Evolutionary conservation across 2,329 filamentous ascomycete genomes (phyloP), one percentile per base, ranked within the genome.

Genomic region (Parastagonospora avenae): DNA sequence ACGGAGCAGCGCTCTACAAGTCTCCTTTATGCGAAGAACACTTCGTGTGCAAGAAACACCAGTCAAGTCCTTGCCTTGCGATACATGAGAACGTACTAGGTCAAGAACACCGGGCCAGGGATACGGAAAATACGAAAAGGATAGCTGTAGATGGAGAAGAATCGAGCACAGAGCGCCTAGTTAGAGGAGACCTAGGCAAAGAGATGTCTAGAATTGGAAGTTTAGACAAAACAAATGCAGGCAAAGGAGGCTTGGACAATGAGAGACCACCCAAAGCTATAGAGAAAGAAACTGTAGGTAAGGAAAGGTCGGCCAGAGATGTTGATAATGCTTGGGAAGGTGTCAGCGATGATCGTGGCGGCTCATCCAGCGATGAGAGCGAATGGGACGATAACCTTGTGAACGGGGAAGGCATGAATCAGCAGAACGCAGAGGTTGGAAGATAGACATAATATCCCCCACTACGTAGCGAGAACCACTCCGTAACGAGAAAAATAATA

Each of bases 381-480:
- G 28, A 53, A 42, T 39, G 10, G 32, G 36, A 43, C 29, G 27
- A 43, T 30, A 24, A 33, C 16, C 8, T 45, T 46, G 31, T 49
- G 42, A 32, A 32, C 16, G 28, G 42, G 49, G 46, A 46, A 48
- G 50, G 46, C 19, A 28, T 46, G 31, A 54, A 50, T 54, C 10
- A 19, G 50, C 24, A 49, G 36, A 46, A 49, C n/a, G 33, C 19
- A 46, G 38, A 46, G 27, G 16, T 42, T 42, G 5, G 43, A 40
- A 49, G 19, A 42, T 45, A 48, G 41, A 52, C n/a, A 52, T 48
- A 47, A n/a, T n/a, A n/a, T n/a, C n/a, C n/a, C n/a, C n/a, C n/a
- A n/a, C n/a, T n/a, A n/a, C n/a, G n/a, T n/a, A n/a, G n/a, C n/a
- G n/a, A n/a, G n/a, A n/a, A n/a, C n/a, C n/a, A n/a, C n/a, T n/a